phyloP scores from a whole-genome alignment of 495 filamentous ascomycete genomes.

The Sphaerosporella brunnea region DNA sequence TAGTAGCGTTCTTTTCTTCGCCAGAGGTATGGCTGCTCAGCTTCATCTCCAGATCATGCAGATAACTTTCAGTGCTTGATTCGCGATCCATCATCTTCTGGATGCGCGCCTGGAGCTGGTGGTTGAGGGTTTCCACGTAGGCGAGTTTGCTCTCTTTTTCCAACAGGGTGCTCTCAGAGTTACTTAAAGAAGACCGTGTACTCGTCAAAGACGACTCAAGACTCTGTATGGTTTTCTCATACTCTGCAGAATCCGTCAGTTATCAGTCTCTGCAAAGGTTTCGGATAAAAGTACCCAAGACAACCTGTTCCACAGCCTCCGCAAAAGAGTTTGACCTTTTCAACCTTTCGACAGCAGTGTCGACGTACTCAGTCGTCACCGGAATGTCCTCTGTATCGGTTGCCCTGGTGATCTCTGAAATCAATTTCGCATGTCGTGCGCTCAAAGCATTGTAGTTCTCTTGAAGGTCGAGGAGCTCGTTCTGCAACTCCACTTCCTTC shows the following conservation, averaged over 20 bases:
- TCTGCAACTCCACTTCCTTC: slow-evolving; percentile 77
- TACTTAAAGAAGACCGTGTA: slow-evolving; percentile 67
- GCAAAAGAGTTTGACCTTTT: slow-evolving; percentile 91
- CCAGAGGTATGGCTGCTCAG: slow-evolving; percentile 78
- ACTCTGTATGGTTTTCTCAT: slow-evolving; percentile 94
- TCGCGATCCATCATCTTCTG: slow-evolving; percentile 86
- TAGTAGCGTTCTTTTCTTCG: slow-evolving; percentile 74
- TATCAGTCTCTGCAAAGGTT: not conserved
- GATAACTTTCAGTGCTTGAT: slow-evolving; percentile 70
- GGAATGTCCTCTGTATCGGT: slow-evolving; percentile 42
- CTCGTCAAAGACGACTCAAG: slow-evolving; percentile 83
- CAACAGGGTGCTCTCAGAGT: slow-evolving; percentile 63
- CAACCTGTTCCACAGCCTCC: slow-evolving; percentile 84
- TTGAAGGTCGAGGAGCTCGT: slow-evolving; percentile 78
- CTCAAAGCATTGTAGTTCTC: slow-evolving; percentile 88
- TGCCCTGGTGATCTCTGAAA: slow-evolving; percentile 80
- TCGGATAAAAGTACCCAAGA: slow-evolving; percentile 32
- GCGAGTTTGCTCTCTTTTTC: slow-evolving; percentile 89
- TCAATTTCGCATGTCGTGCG: slow-evolving; percentile 81
- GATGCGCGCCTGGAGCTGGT: slow-evolving; percentile 69
- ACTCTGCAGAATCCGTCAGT: slow-evolving; percentile 37
- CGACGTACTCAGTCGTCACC: slow-evolving; percentile 41
- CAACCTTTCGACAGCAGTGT: slow-evolving; percentile 70
- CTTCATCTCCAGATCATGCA: slow-evolving; percentile 76
- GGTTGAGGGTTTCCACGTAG: slow-evolving; percentile 77